phyloP scores from a whole-genome alignment of 495 filamentous ascomycete species.

The Trichocladium antarcticum region DNA sequence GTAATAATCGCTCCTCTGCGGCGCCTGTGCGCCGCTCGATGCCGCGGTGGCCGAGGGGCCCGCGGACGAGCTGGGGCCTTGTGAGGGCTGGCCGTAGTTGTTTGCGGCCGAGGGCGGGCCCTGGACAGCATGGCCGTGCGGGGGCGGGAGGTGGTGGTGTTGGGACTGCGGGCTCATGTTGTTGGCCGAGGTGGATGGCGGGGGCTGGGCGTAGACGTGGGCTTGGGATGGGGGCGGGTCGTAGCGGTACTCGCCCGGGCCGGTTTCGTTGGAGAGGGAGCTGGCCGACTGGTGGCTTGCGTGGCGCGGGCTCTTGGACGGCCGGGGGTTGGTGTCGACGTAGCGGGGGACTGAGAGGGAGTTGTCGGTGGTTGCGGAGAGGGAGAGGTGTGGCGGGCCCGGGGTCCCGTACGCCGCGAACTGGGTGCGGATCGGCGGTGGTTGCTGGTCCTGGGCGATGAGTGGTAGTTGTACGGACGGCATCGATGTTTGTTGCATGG shows the following conservation, averaged over 20 bases:
- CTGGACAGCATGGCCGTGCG: background rate
- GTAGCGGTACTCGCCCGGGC: conserved; percentile 40
- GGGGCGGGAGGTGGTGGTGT: conserved; percentile 5
- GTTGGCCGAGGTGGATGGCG: background rate
- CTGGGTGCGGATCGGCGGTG: conserved; percentile 36
- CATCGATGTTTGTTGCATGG: conserved; percentile 40
- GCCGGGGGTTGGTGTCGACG: conserved; percentile 44
- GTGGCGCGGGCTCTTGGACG: conserved; percentile 44
- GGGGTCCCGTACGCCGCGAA: conserved; percentile 37
- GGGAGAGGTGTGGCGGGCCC: conserved; percentile 31
- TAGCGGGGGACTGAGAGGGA: conserved; percentile 37
- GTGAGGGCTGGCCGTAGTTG: conserved; percentile 7
- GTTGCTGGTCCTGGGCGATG: conserved; percentile 29
- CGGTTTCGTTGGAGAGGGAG: conserved; percentile 36
- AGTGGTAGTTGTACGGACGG: conserved; percentile 40
- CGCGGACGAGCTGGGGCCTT: conserved; percentile 5
- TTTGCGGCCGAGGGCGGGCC: conserved; percentile 12
- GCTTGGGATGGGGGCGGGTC: conserved; percentile 26
- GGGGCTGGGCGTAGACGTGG: background rate
- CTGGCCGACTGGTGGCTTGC: conserved; percentile 38
- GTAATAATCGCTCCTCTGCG: no score
- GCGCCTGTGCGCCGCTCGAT: no score
- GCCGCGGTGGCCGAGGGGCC: conserved; percentile 3
- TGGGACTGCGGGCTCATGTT: conserved; percentile 26
- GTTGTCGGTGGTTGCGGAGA: conserved; percentile 21